Percentiles rank a stretch among this genome's conserved stretches.
Evolutionary conservation across 2,329 filamentous ascomycete species (phyloP).

Genomic region (Fusarium floridanum): DNA sequence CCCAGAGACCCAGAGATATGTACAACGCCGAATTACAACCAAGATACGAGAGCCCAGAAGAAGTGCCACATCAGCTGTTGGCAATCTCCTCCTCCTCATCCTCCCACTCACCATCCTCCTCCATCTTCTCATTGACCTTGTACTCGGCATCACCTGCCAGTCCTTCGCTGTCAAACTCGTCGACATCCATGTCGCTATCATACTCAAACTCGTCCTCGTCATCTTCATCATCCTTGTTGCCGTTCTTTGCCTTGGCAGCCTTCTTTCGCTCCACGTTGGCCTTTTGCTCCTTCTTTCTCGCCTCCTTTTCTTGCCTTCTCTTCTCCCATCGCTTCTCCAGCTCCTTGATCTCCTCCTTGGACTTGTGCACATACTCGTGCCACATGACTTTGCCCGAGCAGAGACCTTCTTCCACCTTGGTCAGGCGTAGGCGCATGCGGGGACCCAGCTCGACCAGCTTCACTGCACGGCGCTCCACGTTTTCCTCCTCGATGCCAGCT

Average conservation of each 20-base stretch:
- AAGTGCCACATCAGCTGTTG: conserved; percentile 35
- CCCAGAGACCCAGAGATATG: conserved; percentile 37
- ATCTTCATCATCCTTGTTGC: conserved; percentile 53
- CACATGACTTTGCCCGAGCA: conserved; percentile 94
- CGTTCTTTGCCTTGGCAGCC: conserved; percentile 57
- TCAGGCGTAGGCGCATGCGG: conserved; percentile 87
- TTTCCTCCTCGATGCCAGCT: conserved; percentile 63
- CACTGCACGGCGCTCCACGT: conserved; percentile 86
- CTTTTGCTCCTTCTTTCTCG: conserved; percentile 83
- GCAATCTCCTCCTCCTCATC: conserved; percentile 61
- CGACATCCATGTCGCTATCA: conserved; percentile 60
- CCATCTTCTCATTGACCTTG: conserved; percentile 62
- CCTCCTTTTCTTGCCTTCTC: conserved; percentile 83
- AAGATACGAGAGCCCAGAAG: conserved; percentile 19
- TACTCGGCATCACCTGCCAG: conserved; percentile 64
- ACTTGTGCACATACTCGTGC: conserved; percentile 95
- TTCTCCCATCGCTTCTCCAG: conserved; percentile 88
- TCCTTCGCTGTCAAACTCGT: conserved; percentile 66
- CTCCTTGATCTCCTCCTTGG: conserved; percentile 79
- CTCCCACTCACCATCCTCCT: conserved; percentile 65
- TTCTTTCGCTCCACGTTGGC: conserved; percentile 93
- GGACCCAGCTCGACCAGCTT: conserved; percentile 94
- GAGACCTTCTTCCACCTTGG: conserved; percentile 95
- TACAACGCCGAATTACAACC: conserved; percentile 44
- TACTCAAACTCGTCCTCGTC: conserved; percentile 59